phyloP scores from a whole-genome alignment of 257 asterid species.

The Solanum chilense region DNA sequence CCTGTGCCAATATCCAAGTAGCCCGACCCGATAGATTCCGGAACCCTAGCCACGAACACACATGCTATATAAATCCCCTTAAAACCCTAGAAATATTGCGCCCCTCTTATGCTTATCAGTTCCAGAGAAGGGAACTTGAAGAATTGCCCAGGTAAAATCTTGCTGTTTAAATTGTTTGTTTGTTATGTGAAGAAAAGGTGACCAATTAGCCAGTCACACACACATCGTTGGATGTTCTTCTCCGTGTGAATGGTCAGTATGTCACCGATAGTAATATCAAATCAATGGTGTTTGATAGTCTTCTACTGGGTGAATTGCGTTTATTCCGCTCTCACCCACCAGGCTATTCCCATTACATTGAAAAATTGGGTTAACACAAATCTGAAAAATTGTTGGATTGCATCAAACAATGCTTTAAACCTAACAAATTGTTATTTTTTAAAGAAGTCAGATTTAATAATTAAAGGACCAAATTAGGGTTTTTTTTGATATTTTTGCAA shows the following conservation, averaged over 20 bases:
- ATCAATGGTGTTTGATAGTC: neutral
- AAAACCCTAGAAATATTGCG: neutral
- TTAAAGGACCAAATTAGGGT: no score
- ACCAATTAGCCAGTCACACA: neutral
- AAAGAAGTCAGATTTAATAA: no score
- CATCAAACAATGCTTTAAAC: no score
- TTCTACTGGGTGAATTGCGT: neutral
- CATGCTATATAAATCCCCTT: neutral
- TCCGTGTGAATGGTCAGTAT: neutral
- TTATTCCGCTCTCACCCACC: neutral
- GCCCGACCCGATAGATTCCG: neutral
- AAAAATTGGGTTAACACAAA: no score
- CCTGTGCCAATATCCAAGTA: neutral
- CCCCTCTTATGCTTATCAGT: neutral
- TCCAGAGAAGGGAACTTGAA: neutral
- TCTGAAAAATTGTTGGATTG: no score
- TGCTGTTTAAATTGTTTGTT: neutral
- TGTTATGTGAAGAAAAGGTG: neutral
- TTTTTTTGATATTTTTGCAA: no score
- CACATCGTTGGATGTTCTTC: neutral
- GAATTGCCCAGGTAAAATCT: neutral
- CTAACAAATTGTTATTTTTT: no score
- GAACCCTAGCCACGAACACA: neutral
- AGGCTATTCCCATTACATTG: neutral
- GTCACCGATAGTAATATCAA: neutral